A percentile compares a stretch with the other conserved stretches of the same genome.
Evolutionary conservation across 176 grass and related monocot genomes (phyloP).

Genomic region (Typha latifolia): DNA sequence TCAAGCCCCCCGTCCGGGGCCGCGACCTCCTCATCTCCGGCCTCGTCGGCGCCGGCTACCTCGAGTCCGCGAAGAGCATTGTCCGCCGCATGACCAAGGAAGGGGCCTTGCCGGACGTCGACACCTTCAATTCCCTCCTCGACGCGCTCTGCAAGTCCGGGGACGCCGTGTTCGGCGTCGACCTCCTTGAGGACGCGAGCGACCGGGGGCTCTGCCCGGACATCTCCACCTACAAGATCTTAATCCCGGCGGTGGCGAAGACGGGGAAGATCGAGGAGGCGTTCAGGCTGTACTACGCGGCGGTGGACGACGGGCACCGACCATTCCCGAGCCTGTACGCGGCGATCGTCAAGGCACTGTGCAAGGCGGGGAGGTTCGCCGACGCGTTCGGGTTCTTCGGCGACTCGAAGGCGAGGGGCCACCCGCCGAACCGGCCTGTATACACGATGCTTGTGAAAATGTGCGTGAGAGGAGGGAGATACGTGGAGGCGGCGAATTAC

Average conservation of each 20-base stretch:
- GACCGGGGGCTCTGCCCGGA: slow-evolving; percentile 68
- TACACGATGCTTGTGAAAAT: slow-evolving; percentile 97
- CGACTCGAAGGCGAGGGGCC: slow-evolving; percentile 71
- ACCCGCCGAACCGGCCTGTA: slow-evolving; percentile 66
- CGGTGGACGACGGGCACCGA: slow-evolving; percentile 63
- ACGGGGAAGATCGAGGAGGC: slow-evolving; percentile 66
- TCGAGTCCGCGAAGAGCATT: slow-evolving; percentile 79
- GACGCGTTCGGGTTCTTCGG: slow-evolving; percentile 76
- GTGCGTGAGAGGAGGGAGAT: slow-evolving; percentile 69
- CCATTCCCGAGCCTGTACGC: slow-evolving; percentile 89
- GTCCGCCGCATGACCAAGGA: slow-evolving; percentile 93
- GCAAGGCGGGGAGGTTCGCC: slow-evolving; percentile 56
- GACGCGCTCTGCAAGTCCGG: slow-evolving; percentile 63
- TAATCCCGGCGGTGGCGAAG: slow-evolving; percentile 81
- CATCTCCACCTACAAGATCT: slow-evolving; percentile 89
- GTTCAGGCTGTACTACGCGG: slow-evolving; percentile 63
- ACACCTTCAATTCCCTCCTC: slow-evolving; percentile 79
- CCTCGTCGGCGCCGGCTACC: slow-evolving; percentile 64
- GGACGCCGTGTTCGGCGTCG: slow-evolving; percentile 46
- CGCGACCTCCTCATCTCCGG: slow-evolving; percentile 78
- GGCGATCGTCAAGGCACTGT: slow-evolving; percentile 77
- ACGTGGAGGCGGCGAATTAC: slow-evolving; percentile 67
- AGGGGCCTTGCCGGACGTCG: slow-evolving; percentile 74
- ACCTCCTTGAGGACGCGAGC: slow-evolving; percentile 57
- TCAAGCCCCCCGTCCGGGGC: slow-evolving; percentile 68